Conservation (phyloP, 805 yeast species). For the Teunomyces aglyptinius region DNA sequence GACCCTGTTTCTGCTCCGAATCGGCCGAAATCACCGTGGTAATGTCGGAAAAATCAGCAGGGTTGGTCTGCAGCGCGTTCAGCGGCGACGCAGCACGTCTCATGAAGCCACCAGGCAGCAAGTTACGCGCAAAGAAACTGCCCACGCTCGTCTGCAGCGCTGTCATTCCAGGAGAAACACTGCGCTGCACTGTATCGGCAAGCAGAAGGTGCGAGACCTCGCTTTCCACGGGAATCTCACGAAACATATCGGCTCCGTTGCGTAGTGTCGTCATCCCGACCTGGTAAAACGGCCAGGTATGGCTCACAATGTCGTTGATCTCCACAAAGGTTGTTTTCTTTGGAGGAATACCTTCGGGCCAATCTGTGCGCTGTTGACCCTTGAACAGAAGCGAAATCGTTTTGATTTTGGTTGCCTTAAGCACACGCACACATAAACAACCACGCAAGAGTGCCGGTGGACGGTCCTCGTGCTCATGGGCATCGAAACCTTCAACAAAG, state of each 20-base stretch:
- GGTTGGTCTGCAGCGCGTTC: conserved; percentile 15
- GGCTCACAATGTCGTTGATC: conserved; percentile 62
- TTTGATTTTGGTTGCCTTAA: conserved; percentile 72
- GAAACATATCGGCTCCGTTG: conserved; percentile 49
- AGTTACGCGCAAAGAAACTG: conserved; percentile 23
- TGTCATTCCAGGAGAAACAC: conserved; percentile 12
- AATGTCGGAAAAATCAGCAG: conserved; percentile 19
- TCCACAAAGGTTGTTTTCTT: conserved; percentile 68
- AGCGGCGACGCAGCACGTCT: conserved; percentile 31
- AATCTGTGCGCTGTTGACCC: conserved; percentile 78
- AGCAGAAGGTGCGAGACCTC: conserved; percentile 38
- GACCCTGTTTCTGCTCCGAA: conserved; percentile 25
- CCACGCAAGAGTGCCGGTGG: conserved; percentile 86
- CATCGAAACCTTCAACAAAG: conserved; percentile 78
- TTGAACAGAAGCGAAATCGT: conserved; percentile 57
- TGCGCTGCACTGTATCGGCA: conserved; percentile 23
- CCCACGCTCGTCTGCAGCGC: conserved; percentile 6
- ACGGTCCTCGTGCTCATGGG: conserved; percentile 57
- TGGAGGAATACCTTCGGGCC: conserved; percentile 99
- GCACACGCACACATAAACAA: conserved; percentile 62
- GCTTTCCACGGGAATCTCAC: conserved; percentile 25
- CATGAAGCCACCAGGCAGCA: conserved; percentile 27
- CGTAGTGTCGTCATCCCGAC: conserved; percentile 22
- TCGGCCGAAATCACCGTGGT: conserved; percentile 19
- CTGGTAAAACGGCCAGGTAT: conserved; percentile 87